These are phyloP conservation scores for Tylopilus felleus DNA, from an alignment of 768 basidiomycete species.

Conservation along the genomic window DNA sequence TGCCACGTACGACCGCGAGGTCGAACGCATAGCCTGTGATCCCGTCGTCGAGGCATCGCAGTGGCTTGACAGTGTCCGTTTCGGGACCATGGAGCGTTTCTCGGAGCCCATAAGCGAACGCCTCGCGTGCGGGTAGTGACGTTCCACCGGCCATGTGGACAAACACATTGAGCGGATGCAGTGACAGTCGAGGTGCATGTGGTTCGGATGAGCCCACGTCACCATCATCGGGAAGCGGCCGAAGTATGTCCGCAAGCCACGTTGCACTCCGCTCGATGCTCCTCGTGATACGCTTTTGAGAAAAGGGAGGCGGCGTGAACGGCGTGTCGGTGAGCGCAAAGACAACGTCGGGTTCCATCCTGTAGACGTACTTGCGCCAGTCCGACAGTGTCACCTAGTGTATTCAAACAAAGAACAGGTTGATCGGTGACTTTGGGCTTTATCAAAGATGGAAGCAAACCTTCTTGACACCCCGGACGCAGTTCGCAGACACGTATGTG, in stretches of 20 bases:
- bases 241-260: slow-evolving; percentile 62
- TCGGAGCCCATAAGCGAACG: slow-evolving; percentile 56
- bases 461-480: slow-evolving; percentile 62
- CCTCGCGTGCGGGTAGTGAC: slow-evolving; percentile 52
- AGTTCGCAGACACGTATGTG: slow-evolving; percentile 50
- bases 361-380: slow-evolving; percentile 53
- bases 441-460: slow-evolving; percentile 33
- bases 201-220: not conserved
- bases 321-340: slow-evolving; percentile 71
- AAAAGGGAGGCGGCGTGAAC: slow-evolving; percentile 59
- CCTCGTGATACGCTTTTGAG: slow-evolving; percentile 76
- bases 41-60: slow-evolving; percentile 62
- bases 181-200: not conserved
- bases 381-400: slow-evolving; percentile 50
- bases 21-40: slow-evolving; percentile 71
- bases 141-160: slow-evolving; percentile 69
- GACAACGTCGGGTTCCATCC: slow-evolving; percentile 65
- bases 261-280: slow-evolving; percentile 64
- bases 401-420: not conserved
- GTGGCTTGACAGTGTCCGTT: slow-evolving; percentile 46
- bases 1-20: slow-evolving; percentile 46
- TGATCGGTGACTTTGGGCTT: not conserved
- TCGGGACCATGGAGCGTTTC: slow-evolving; percentile 59
- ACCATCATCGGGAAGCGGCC: slow-evolving; percentile 17
- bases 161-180: slow-evolving; percentile 46